Evolutionary conservation across 768 basidiomycete species (phyloP).

Genomic region (Hypsizygus marmoreus): DNA sequence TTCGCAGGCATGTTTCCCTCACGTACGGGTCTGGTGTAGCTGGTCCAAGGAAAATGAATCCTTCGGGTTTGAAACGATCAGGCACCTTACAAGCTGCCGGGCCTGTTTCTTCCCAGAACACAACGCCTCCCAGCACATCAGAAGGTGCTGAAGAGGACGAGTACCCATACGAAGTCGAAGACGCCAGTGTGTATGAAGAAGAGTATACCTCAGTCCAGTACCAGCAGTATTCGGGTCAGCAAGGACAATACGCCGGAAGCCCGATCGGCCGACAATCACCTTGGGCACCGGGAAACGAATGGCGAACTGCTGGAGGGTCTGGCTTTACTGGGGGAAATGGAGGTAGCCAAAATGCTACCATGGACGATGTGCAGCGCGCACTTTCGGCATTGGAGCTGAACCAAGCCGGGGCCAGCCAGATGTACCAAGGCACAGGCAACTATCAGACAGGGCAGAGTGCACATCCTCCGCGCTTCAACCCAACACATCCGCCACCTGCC

Average conservation of each 20-base stretch:
- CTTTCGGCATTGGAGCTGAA: slow-evolving; percentile 67
- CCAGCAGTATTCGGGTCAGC: slow-evolving; percentile 30
- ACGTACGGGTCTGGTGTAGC: slow-evolving; percentile 67
- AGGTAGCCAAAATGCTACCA: slow-evolving; percentile 34
- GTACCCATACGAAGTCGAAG: slow-evolving; percentile 50
- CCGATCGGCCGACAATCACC: slow-evolving; percentile 66
- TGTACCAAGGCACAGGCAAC: slow-evolving; percentile 24
- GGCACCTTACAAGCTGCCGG: slow-evolving; percentile 70
- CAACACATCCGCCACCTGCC: slow-evolving; percentile 46
- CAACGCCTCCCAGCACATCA: slow-evolving; percentile 40
- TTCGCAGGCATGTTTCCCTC: slow-evolving; percentile 80
- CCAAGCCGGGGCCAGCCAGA: slow-evolving; percentile 27
- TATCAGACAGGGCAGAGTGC: slow-evolving; percentile 51
- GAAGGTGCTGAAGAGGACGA: slow-evolving; percentile 54
- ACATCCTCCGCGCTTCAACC: slow-evolving; percentile 74
- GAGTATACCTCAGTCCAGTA: slow-evolving; percentile 52
- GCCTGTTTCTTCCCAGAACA: slow-evolving; percentile 38
- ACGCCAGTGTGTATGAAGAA: slow-evolving; percentile 56
- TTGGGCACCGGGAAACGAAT: slow-evolving; percentile 65
- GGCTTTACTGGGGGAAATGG: slow-evolving; percentile 17
- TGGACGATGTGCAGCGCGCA: slow-evolving; percentile 80
- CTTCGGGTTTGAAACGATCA: slow-evolving; percentile 66
- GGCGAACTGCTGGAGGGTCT: slow-evolving; percentile 44
- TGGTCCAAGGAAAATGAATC: slow-evolving; percentile 48
- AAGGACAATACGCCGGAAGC: slow-evolving; percentile 49